Percentiles rank a stretch among this genome's conserved stretches.
These are phyloP conservation scores for Epithemia pelagica DNA, from an alignment of 108 stramenopile species.

Conservation along the genomic window DNA sequence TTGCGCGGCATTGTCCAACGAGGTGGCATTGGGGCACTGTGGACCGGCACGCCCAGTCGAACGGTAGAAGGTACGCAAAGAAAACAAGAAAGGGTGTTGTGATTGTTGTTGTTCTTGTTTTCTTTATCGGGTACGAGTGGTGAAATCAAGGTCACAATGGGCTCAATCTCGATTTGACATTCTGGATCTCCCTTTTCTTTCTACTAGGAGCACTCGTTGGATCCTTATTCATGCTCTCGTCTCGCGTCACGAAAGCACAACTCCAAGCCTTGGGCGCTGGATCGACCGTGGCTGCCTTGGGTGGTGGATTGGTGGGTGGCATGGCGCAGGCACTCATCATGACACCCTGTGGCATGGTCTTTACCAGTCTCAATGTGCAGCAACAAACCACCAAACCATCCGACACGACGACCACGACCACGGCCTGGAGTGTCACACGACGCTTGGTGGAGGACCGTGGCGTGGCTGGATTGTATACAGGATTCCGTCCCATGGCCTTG, in stretches of 20 bases:
- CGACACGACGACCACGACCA: conserved; percentile 32
- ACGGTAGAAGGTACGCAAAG: conserved; percentile 27
- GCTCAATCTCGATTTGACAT: neutral
- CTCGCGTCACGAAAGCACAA: conserved; percentile 25
- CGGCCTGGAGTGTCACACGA: conserved; percentile 29
- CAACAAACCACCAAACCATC: conserved; percentile 9
- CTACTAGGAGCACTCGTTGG: conserved; percentile 24
- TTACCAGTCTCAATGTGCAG: conserved; percentile 43
- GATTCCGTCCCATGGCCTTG: conserved; percentile 30
- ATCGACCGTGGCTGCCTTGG: conserved; percentile 23
- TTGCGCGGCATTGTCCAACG: conserved; percentile 21
- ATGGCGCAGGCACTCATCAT: conserved; percentile 47
- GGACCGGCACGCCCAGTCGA: conserved; percentile 44
- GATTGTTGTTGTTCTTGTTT: too few species aligned
- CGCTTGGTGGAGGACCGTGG: conserved; percentile 39
- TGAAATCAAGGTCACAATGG: neutral
- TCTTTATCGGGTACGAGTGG: neutral
- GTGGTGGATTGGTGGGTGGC: conserved; percentile 42
- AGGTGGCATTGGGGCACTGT: conserved; percentile 31
- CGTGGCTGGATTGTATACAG: conserved; percentile 26
- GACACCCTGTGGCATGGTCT: conserved; percentile 47
- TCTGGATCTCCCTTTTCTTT: too few species aligned
- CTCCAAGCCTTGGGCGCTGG: conserved; percentile 26
- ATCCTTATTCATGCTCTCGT: conserved; percentile 33
- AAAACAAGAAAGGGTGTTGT: neutral